These are phyloP conservation scores for Calonectria montana DNA, from an alignment of 2,329 filamentous ascomycete genomes.

Conservation along the genomic window DNA sequence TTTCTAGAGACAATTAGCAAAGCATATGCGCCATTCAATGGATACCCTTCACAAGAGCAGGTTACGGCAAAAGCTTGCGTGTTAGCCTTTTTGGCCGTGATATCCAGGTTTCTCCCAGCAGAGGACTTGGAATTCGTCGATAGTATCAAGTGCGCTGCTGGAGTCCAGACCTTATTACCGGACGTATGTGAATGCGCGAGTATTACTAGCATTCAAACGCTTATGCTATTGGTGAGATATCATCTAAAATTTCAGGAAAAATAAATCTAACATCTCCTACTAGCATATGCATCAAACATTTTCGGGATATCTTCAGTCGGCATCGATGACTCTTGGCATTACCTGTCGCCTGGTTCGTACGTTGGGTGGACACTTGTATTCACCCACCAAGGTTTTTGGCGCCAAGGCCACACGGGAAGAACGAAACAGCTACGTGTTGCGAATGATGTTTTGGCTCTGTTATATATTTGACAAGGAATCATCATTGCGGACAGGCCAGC, in stretches of 20 bases:
- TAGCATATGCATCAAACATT: not conserved
- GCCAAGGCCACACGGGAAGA: not conserved
- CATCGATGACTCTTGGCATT: not conserved
- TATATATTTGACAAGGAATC: not conserved
- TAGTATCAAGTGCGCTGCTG: not conserved
- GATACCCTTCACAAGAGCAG: not conserved
- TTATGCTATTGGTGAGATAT: not conserved
- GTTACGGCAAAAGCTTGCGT: not conserved
- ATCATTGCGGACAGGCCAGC: not conserved
- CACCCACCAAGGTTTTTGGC: not conserved
- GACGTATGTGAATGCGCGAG: not conserved
- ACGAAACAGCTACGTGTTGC: not conserved
- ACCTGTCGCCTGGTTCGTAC: not conserved
- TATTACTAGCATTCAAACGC: not conserved
- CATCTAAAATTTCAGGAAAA: rapidly evolving
- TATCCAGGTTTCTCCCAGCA: not conserved
- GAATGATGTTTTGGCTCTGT: constrained; percentile 1
- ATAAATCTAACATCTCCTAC: not conserved
- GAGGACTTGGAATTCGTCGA: not conserved
- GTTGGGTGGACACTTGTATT: not conserved
- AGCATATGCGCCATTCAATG: not conserved
- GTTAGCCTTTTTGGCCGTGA: not conserved
- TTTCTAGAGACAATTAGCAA: not conserved
- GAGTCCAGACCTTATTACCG: not conserved
- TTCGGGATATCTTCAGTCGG: not conserved